phyloP scores from a whole-genome alignment of 1,139 yeast genomes.

The Lodderomyces elongisporus region DNA sequence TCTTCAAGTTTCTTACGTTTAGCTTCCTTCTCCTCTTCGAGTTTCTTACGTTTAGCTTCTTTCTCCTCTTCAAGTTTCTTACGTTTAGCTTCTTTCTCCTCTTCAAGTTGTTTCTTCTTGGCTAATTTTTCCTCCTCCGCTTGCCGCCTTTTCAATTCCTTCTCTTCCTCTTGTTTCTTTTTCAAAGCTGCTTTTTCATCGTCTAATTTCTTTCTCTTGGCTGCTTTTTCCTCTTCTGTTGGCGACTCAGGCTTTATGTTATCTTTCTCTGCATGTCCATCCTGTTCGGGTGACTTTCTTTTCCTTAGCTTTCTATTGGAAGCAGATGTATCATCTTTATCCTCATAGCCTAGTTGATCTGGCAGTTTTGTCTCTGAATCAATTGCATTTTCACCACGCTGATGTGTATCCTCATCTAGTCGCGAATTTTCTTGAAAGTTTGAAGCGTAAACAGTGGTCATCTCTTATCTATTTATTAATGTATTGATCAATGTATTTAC shows the following conservation, averaged over 20 bases:
- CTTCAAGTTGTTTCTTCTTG: constrained; percentile 1
- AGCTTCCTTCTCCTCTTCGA: constrained; percentile 1
- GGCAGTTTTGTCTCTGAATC: not conserved
- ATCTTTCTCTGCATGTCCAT: no score
- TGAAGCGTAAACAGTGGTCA: no score
- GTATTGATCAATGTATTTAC: no score
- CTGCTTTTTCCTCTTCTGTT: constrained; percentile 1
- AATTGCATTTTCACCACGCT: no score
- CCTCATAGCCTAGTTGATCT: no score
- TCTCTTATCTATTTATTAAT: no score
- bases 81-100: not conserved
- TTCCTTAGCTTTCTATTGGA: constrained; percentile 1
- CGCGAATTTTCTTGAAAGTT: no score
- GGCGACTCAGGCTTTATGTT: no score
- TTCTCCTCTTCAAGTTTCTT: constrained; percentile 1
- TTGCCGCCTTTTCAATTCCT: not conserved
- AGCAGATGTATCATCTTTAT: constrained; percentile 1
- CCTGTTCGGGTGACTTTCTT: no score
- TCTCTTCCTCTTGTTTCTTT: constrained; percentile 1
- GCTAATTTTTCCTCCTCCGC: constrained; percentile 1
- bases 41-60: not conserved
- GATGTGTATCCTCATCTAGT: no score
- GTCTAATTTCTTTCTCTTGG: not conserved
- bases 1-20: constrained; percentile 2
- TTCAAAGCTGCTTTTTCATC: constrained; percentile 2